These are phyloP conservation scores for Aspergillus pseudoterreus DNA, from an alignment of 2,329 filamentous ascomycete genomes.

Conservation along the genomic window DNA sequence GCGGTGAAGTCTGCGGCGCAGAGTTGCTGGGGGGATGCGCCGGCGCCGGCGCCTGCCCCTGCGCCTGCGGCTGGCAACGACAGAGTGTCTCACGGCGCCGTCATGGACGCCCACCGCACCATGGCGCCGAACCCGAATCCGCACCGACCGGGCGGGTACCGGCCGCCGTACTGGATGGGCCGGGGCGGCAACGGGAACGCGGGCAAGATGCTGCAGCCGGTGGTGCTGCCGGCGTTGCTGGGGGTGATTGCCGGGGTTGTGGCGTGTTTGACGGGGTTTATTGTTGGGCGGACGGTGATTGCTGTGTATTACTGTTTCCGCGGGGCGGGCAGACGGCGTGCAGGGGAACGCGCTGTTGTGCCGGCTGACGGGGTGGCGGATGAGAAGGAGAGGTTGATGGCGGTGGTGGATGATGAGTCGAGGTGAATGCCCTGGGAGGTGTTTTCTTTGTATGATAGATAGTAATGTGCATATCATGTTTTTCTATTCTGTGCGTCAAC, in stretches of 20 bases:
- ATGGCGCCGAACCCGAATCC: not conserved
- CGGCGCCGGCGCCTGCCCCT: not conserved
- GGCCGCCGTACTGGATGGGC: constrained; percentile 19
- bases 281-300: constrained; percentile 25
- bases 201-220: constrained; percentile 27
- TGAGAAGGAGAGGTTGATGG: not conserved
- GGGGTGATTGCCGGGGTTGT: constrained; percentile 35
- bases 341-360: not conserved
- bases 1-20: constrained; percentile 9
- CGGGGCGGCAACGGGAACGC: constrained; percentile 15
- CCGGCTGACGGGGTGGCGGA: constrained; percentile 6
- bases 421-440: no score
- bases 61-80: no score
- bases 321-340: constrained; percentile 4
- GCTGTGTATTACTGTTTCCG: constrained; percentile 10
- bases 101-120: not conserved
- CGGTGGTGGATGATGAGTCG: not conserved
- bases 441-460: no score
- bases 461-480: no score
- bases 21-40: constrained; percentile 1
- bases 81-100: not conserved
- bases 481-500: no score
- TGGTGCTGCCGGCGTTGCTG: constrained; percentile 37
- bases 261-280: constrained; percentile 37
- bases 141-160: constrained; percentile 11